A percentile compares a stretch with the other conserved stretches of the same genome.
Evolutionary conservation across 495 filamentous ascomycete species (phyloP).

Genomic region (Penicillium desertorum): DNA sequence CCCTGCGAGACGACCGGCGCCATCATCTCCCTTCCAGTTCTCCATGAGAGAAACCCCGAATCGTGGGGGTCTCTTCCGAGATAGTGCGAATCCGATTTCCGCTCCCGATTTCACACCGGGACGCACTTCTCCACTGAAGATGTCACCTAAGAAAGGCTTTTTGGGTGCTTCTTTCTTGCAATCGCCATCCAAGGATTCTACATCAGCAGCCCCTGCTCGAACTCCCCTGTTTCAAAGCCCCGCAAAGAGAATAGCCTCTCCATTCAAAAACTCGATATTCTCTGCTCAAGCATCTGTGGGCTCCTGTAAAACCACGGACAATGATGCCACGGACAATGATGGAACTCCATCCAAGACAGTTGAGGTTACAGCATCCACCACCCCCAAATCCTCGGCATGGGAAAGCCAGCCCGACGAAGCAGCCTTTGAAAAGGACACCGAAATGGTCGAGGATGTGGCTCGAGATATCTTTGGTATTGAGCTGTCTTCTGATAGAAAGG

Average conservation of each 20-base stretch:
- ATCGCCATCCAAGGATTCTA: slow-evolving; percentile 30
- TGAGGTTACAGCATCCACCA: neutral
- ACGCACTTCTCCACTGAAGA: slow-evolving; percentile 40
- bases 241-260: slow-evolving; percentile 42
- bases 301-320: neutral
- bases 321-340: neutral
- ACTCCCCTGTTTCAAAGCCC: slow-evolving; percentile 45
- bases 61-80: slow-evolving; percentile 24
- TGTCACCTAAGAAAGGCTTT: slow-evolving; percentile 46
- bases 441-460: slow-evolving; percentile 32
- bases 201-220: slow-evolving; percentile 34
- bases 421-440: slow-evolving; percentile 16
- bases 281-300: slow-evolving; percentile 12
- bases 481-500: slow-evolving; percentile 15
- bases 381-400: slow-evolving; percentile 1
- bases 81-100: slow-evolving; percentile 15
- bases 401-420: neutral
- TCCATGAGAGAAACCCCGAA: slow-evolving; percentile 39
- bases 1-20: slow-evolving; percentile 50
- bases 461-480: slow-evolving; percentile 32
- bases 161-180: slow-evolving; percentile 39
- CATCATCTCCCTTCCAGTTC: slow-evolving; percentile 51
- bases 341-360: neutral
- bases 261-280: slow-evolving; percentile 38
- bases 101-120: slow-evolving; percentile 34